Evolutionary conservation across 176 grass and related monocot genomes (phyloP).

Genomic region (Hyparrhenia diplandra): DNA sequence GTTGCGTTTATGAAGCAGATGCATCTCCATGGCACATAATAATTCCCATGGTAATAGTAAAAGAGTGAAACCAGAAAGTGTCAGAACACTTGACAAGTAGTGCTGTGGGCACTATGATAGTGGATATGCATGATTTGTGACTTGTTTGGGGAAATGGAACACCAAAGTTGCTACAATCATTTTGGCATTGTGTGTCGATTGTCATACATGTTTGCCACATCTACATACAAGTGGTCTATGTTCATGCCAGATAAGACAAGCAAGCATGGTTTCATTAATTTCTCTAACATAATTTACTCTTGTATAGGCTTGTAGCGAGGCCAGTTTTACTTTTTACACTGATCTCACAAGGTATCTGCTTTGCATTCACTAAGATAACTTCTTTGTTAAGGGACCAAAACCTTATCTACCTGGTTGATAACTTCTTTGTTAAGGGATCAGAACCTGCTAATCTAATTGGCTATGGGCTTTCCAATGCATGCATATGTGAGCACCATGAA

Average conservation of each 20-base stretch:
- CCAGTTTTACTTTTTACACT: background rate
- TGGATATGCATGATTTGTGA: constrained; percentile 33
- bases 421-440: background rate
- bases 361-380: background rate
- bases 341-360: background rate
- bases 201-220: background rate
- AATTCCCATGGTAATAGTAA: background rate
- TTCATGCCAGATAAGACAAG: background rate
- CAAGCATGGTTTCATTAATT: background rate
- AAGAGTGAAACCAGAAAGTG: background rate
- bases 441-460: background rate
- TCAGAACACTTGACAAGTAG: too few relatives aligned
- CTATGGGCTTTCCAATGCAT: background rate
- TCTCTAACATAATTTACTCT: too few relatives aligned
- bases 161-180: constrained; percentile 20
- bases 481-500: background rate
- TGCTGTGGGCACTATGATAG: constrained; percentile 30
- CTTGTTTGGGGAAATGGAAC: background rate
- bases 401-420: background rate
- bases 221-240: background rate
- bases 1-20: background rate
- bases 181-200: background rate
- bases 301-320: background rate
- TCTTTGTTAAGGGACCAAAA: background rate
- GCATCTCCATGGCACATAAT: background rate